These are phyloP conservation scores for Chrysoporthe austroafricana DNA, from an alignment of 2,329 filamentous ascomycete genomes.

Conservation along the genomic window DNA sequence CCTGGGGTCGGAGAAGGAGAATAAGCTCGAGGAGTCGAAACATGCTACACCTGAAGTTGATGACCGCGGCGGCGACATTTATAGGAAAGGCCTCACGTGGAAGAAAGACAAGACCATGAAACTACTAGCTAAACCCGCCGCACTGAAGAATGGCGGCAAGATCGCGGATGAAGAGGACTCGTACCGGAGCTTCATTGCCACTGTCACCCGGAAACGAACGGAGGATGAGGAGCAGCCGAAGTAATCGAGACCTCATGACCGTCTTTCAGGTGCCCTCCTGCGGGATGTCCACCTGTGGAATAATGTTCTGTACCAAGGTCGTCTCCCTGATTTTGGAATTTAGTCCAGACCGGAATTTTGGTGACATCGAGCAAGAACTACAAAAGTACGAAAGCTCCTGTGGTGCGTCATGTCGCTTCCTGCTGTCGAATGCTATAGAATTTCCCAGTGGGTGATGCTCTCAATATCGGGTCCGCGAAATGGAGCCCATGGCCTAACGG, in stretches of 20 bases:
- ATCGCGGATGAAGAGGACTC: constrained; percentile 22
- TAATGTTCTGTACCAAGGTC: neutral
- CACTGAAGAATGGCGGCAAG: constrained; percentile 18
- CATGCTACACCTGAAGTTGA: constrained; percentile 35
- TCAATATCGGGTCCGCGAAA: neutral
- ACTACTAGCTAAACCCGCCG: constrained; percentile 15
- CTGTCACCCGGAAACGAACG: constrained; percentile 25
- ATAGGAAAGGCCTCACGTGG: constrained; percentile 26
- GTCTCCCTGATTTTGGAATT: neutral
- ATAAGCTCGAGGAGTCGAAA: constrained; percentile 24
- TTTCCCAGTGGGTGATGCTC: neutral
- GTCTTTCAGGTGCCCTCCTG: neutral
- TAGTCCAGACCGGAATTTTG: neutral
- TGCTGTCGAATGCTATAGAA: neutral
- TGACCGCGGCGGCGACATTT: constrained; percentile 10
- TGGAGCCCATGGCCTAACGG: neutral
- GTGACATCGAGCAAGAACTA: neutral
- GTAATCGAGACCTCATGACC: neutral
- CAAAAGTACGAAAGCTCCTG: neutral
- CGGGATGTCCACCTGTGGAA: neutral
- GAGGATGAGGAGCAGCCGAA: constrained; percentile 13
- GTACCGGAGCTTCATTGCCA: constrained; percentile 29
- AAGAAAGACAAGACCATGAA: constrained; percentile 29
- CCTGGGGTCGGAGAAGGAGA: constrained; percentile 33
- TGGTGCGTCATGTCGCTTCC: neutral